Conservation (phyloP, 441 rosid species). For the Isatis lusitanica region DNA sequence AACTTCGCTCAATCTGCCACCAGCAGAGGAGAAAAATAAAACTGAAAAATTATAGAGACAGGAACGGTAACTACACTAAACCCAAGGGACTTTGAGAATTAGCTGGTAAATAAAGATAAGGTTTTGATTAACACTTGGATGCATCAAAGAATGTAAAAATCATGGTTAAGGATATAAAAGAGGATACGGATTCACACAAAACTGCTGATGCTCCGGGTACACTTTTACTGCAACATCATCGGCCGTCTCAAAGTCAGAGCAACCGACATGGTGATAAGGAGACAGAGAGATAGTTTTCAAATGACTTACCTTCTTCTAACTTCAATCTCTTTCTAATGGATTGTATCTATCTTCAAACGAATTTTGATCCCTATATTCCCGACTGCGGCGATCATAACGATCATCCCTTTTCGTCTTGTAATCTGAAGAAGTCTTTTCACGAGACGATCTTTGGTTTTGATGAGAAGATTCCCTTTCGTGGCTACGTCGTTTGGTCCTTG, state of each 20-base stretch:
- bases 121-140: conserved; percentile 1
- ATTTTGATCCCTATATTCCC: conserved; percentile 31
- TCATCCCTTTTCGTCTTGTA: conserved; percentile 34
- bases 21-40: neutral
- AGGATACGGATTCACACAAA: conserved; percentile 76
- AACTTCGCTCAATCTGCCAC: conserved; percentile 8
- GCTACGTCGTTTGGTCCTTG: conserved; percentile 35
- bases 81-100: neutral
- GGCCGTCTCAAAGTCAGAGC: conserved; percentile 19
- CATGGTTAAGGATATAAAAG: conserved; percentile 73
- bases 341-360: conserved; percentile 78
- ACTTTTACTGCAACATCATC: conserved; percentile 66
- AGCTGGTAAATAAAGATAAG: conserved; percentile 3
- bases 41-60: neutral
- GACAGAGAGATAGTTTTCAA: conserved; percentile 5
- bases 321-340: conserved; percentile 55
- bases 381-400: conserved; percentile 25
- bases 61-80: neutral
- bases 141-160: conserved; percentile 22
- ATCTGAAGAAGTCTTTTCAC: conserved; percentile 33
- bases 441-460: conserved; percentile 43
- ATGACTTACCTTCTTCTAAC: neutral
- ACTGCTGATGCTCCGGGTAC: conserved; percentile 55
- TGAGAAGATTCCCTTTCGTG: conserved; percentile 40
- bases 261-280: neutral